Percentiles rank a stretch among this genome's conserved stretches.
phyloP scores from a whole-genome alignment of 2,329 filamentous ascomycete genomes.

The Domatiomyces globalis region DNA sequence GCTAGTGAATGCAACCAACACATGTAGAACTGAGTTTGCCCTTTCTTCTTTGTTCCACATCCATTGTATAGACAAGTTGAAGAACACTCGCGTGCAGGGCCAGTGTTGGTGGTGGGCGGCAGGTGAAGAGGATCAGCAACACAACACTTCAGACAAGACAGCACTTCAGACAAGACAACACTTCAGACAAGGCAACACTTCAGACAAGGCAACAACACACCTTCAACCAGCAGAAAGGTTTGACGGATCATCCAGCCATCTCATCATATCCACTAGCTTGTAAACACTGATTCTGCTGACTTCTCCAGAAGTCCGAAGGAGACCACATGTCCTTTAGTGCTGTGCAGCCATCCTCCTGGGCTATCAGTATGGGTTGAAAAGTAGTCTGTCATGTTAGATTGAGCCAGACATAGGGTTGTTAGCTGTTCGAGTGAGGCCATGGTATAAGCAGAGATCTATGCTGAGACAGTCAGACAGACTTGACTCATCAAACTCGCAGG shows the following conservation, averaged over 20 bases:
- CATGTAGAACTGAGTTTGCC: background rate
- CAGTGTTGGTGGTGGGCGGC: background rate
- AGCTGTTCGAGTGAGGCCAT: background rate
- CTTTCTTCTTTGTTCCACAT: background rate
- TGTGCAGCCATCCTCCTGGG: background rate
- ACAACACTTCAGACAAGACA: background rate
- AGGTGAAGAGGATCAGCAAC: background rate
- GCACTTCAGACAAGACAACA: too few relatives aligned
- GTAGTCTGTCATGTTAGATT: background rate
- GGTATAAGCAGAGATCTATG: background rate
- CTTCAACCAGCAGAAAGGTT: too few relatives aligned
- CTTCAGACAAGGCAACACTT: too few relatives aligned
- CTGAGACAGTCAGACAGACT: background rate
- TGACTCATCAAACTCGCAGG: too few relatives aligned
- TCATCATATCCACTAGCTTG: background rate
- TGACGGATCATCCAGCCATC: background rate
- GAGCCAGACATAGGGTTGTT: too few relatives aligned
- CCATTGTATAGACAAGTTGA: background rate
- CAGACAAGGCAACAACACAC: too few relatives aligned
- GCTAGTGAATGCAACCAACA: background rate
- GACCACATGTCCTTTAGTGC: background rate
- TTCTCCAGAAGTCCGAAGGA: background rate
- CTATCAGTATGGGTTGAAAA: background rate
- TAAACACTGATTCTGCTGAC: background rate
- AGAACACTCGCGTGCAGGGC: background rate